These are phyloP conservation scores for Aleurites moluccanus DNA, from an alignment of 441 rosid genomes.

Conservation along the genomic window DNA sequence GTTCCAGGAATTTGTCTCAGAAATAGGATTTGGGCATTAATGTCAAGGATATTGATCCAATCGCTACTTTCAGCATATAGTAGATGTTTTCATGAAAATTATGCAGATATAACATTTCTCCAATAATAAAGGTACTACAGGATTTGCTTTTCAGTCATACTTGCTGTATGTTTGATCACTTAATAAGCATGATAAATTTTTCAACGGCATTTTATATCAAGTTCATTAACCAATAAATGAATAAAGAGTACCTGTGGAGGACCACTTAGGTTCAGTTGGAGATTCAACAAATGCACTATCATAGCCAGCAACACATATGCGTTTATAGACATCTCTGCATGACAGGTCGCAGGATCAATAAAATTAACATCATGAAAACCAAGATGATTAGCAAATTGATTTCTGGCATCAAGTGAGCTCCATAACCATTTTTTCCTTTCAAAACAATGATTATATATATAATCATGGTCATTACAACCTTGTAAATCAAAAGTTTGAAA, in stretches of 20 bases:
- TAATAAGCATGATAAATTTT: slow-evolving; percentile 10
- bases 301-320: slow-evolving; percentile 77
- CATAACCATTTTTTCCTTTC: background rate
- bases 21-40: background rate
- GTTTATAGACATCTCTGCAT: slow-evolving; percentile 60
- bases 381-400: background rate
- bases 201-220: background rate
- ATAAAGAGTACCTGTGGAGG: slow-evolving; percentile 54
- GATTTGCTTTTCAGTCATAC: slow-evolving; percentile 3
- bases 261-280: slow-evolving; percentile 96
- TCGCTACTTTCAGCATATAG: background rate
- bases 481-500: background rate
- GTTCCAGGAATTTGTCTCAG: background rate
- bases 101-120: background rate
- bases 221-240: background rate
- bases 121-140: background rate
- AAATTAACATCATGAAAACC: slow-evolving; percentile 13
- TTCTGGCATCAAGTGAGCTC: too few relatives aligned
- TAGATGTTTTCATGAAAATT: background rate
- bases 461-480: background rate
- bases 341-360: slow-evolving; percentile 25
- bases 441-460: background rate
- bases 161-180: slow-evolving; percentile 3
- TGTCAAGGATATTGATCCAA: background rate
- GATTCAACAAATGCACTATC: slow-evolving; percentile 71